Base-by-base conservation (phyloP, 169 alveolate species). In the Plasmodium ovale region DNA sequence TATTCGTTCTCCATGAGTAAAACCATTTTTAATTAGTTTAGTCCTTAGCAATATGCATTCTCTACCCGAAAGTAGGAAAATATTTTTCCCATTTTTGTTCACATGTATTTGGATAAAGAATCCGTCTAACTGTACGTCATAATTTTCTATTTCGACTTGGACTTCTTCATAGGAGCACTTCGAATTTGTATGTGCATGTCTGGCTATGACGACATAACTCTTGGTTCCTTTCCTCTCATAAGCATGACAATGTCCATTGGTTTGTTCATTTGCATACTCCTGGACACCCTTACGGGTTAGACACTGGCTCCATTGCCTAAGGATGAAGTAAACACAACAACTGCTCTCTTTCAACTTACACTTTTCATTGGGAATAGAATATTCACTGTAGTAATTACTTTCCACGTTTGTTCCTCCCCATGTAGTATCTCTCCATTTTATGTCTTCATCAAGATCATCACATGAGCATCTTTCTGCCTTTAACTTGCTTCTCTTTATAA, bases 101-200 rank as follows among this genome's bases (percentile, higher is more conserved):
- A 77, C 88, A 82, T 82, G 90, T 3, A 82, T 82, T 47, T 82
- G 90, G 1, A 82, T 71, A 53, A 49, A 82, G 4, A 64, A 65
- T 0, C 90, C 90, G 67, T 64, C 84, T 14, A 7, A 21, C 33
- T 82, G 85, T 12, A 82, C 90, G 44, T 67, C 47, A 51, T 82
- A 82, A 59, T 82, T 68, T 6, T 31, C 14, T 9, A 82, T 82
- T 67, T 82, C 90, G 16, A 82, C 84, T 42, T 16, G 25, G 29
- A 67, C 14, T 51, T 82, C 90, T 31, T 67, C 90, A 10, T 82
- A 82, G 12, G 54, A 82, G 49, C 90, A 82, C 21, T 39, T 60
- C 19, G 19, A 4, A 29, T 53, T 35, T 21, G 25, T 39, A 25
- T 82, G 90, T 14, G 14, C 54, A 42, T 82, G 90, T 19, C 21